Evolutionary conservation across 164 flowering plant species (phyloP).

Genomic region (Santalum album): DNA sequence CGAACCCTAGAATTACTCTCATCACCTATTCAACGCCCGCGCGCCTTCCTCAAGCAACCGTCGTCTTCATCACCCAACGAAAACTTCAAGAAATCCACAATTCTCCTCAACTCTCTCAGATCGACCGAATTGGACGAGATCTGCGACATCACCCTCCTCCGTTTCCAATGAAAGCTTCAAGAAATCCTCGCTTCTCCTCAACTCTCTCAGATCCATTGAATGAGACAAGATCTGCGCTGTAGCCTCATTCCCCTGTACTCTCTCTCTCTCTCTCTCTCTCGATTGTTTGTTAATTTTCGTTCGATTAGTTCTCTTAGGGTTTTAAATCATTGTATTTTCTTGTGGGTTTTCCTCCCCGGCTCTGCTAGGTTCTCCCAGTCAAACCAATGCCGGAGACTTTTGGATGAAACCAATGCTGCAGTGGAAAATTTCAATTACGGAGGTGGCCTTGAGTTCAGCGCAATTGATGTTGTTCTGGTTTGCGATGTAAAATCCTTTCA

Average conservation of each 20-base stretch:
- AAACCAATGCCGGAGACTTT: conserved; percentile 51
- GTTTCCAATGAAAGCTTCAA: not conserved
- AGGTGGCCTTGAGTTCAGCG: conserved; percentile 47
- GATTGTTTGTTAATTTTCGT: no score
- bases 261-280: conserved; percentile 17
- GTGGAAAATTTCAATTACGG: conserved; percentile 70
- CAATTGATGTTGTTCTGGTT: conserved; percentile 43
- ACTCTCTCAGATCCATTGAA: conserved; percentile 58
- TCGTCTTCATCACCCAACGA: not conserved
- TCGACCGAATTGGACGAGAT: no score
- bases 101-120: no score
- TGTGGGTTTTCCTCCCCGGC: conserved; percentile 27
- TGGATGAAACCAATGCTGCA: conserved; percentile 74
- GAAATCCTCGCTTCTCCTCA: conserved; percentile 19
- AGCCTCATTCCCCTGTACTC: conserved; percentile 67
- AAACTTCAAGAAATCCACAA: no score
- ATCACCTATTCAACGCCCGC: no score
- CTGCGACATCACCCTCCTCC: not conserved
- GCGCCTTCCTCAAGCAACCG: conserved; percentile 15
- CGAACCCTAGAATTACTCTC: no score
- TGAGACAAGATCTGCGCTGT: conserved; percentile 88
- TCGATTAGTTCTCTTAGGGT: conserved; percentile 4
- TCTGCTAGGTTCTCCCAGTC: conserved; percentile 50
- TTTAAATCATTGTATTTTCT: not conserved
- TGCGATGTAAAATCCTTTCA: conserved; percentile 1